Conservation (phyloP, 306 rosid species). For the Bauhinia variegata region DNA sequence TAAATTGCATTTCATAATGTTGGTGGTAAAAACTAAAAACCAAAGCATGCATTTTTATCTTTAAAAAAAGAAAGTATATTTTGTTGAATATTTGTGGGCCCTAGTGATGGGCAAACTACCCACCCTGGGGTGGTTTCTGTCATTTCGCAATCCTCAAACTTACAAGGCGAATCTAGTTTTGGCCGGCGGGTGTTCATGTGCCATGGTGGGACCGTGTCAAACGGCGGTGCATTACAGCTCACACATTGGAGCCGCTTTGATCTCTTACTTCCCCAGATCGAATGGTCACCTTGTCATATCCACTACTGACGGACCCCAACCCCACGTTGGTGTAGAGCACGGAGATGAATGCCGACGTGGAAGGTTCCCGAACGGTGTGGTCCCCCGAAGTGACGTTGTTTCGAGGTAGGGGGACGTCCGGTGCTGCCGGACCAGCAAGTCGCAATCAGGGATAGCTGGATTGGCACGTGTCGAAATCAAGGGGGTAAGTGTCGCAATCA, state of each 20-base stretch:
- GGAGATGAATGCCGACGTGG: conserved; percentile 29
- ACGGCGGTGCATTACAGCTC: conserved; percentile 46
- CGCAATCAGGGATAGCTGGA: conserved; percentile 9
- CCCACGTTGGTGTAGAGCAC: conserved; percentile 29
- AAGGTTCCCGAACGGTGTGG: conserved; percentile 22
- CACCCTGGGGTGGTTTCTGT: background rate
- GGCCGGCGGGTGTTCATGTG: conserved; percentile 48
- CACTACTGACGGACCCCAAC: conserved; percentile 22
- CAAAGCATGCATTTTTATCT: too few species aligned
- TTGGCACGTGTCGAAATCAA: conserved; percentile 46
- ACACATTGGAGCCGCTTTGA: conserved; percentile 17
- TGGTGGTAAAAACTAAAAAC: background rate
- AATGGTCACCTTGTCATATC: background rate
- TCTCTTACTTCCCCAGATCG: conserved; percentile 2
- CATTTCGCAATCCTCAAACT: conserved; percentile 23
- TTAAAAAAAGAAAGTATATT: too few species aligned
- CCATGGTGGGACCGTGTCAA: conserved; percentile 29
- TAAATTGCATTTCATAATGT: conserved; percentile 2
- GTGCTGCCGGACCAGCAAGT: background rate
- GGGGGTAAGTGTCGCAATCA: conserved; percentile 50
- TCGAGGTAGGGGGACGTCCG: background rate
- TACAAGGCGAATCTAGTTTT: conserved; percentile 37
- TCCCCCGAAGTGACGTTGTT: conserved; percentile 1
- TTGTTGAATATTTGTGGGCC: too few species aligned
- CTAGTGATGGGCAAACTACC: too few species aligned